Base-by-base conservation (phyloP, 495 filamentous ascomycete genomes). In the Clavariopsis aquatica region DNA sequence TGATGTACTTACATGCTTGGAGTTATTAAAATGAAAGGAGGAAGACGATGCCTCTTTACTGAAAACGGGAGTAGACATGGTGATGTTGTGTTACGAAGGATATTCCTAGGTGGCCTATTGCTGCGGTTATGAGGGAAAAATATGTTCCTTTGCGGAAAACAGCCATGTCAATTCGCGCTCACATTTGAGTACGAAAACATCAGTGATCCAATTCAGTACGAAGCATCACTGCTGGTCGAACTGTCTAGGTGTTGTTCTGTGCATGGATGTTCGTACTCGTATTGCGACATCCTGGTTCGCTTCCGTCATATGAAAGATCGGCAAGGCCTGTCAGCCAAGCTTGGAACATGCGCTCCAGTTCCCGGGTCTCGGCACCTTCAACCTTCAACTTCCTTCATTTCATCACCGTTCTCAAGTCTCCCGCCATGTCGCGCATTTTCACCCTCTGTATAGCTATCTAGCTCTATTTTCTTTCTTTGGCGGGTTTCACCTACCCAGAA, bases 251-350 rank as follows among this genome's bases (percentile, higher is more conserved):
- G 31, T 6, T 24, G 45, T 49, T 28, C 3, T 51, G 47, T 51
- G 47, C 26, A 9, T 15, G 38, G 15, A 43, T 43, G 3, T 17
- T 43, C 13, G 38, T 17, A 43, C 38, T 43, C 38, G 38, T 43
- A 6, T 43, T 22, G 26, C 26, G 38, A 43, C 3, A 43, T 29
- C 31, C 12, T 34, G 31, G 53, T 17, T 23, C 27, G 20, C 19
- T 4, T 20, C 17, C 53, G 53, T 56, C 53, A 56, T 56, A 34
- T 56, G 53, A 56, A n/a, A 45, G 36, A 34, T 54, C 26, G 26
- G 6, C 29, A 23, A 23, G 15, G 47, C 28, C 52, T 20, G 19
- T 17, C 58, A 41, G 31, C 27, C 13, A 19, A 34, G 38, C 6
- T 43, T 9, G 6, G 8, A 43, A 43, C 2, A 43, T 34, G 27